A percentile compares a stretch with the other conserved stretches of the same genome.
Conservation (phyloP, 164 flowering plant genomes). For the Protea cynaroides region DNA sequence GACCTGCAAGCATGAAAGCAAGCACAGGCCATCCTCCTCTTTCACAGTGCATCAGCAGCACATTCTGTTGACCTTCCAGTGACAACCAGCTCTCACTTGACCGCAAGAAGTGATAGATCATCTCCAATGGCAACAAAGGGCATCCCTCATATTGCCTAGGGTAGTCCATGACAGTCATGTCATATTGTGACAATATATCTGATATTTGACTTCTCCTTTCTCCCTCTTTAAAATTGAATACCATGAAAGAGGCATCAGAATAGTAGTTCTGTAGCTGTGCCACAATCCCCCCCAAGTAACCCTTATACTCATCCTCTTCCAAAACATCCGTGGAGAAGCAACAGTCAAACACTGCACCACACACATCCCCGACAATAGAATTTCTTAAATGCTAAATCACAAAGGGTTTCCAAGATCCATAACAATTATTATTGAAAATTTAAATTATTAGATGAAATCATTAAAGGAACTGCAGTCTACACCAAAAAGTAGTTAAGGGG, state of each 20-base stretch:
- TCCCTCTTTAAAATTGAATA: slow-evolving; percentile 86
- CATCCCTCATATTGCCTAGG: slow-evolving; percentile 89
- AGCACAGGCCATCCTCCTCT: slow-evolving; percentile 98
- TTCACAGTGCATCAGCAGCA: slow-evolving; percentile 92
- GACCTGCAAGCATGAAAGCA: slow-evolving; percentile 94
- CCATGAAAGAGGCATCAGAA: slow-evolving; percentile 93
- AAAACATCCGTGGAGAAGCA: slow-evolving; percentile 85
- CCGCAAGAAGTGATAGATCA: slow-evolving; percentile 81
- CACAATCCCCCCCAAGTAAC: slow-evolving; percentile 79
- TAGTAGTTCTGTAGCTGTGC: slow-evolving; percentile 77
- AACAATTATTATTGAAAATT: not conserved
- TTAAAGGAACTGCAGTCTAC: not conserved
- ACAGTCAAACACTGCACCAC: slow-evolving; percentile 80
- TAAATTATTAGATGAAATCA: not conserved
- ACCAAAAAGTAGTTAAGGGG: not conserved
- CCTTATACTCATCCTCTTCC: slow-evolving; percentile 80
- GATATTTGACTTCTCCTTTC: slow-evolving; percentile 73
- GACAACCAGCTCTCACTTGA: slow-evolving; percentile 96
- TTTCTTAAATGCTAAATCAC: not conserved
- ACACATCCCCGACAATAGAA: not conserved
- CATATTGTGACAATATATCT: slow-evolving; percentile 72
- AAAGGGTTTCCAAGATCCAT: not conserved
- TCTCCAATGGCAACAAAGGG: slow-evolving; percentile 75
- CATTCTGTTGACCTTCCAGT: slow-evolving; percentile 85
- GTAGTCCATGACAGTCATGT: slow-evolving; percentile 96